Base-by-base conservation (phyloP, 345 rosid genomes). In the Aegle marmelos region DNA sequence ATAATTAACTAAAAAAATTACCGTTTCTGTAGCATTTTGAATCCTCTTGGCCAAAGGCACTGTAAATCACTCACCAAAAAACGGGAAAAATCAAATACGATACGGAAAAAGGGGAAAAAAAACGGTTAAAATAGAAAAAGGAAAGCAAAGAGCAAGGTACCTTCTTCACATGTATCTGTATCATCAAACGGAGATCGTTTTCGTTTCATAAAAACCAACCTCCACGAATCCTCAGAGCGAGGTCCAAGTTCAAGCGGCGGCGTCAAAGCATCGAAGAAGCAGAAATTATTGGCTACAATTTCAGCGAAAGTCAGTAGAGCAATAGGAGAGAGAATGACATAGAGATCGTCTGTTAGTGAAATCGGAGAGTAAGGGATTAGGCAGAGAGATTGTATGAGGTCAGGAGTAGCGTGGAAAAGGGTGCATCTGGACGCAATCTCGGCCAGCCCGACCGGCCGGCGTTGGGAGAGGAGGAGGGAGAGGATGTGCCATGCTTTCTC, bases 401-500 rank as follows among this genome's bases (percentile, higher is more conserved):
- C 78, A 2, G 91, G 84, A 22, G 86, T 74, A 5, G 87, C 82
- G 13, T 59, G 80, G 80, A 90, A 86, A 60, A 83, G 81, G 25
- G 72, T 61, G 84, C 90, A 87, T 17, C 63, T 79, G 16, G 85
- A 75, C 6, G 87, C 85, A 78, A 91, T 85, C 11, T 83, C 84
- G 3, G 64, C 66, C 14, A 82, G 87, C 22, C 79, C 69, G n/a
- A 83, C 67, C 4, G 93, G 87, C 54, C 82, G 83, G 83, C 92
- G 90, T 62, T 85, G 56, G 56, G 86, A 84, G 69, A 90, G 77
- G 78, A 91, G 79, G 73, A 86, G 82, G 7, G 87, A 80, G 56
- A 87, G 71, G 48, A 91, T 61, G 83, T 87, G 88, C 92, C 93
- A 90, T 53, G 93, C 90, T 78, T 88, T 85, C 25, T 86, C 84